Percentiles rank a stretch among this genome's conserved stretches.
Evolutionary conservation across 441 rosid genomes (phyloP).

Genomic region (Croton setiger): DNA sequence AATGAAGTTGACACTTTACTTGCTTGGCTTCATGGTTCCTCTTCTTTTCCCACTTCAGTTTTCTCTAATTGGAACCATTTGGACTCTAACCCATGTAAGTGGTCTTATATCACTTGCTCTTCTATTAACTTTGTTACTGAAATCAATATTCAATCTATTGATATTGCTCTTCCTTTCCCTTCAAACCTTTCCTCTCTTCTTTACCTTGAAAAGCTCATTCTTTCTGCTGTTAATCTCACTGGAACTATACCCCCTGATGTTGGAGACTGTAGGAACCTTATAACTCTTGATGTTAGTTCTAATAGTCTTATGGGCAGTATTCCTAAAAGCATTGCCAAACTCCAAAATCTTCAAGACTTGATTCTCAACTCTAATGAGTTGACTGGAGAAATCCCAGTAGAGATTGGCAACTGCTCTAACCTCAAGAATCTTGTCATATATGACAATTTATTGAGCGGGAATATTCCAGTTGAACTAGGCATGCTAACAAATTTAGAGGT

Average conservation of each 20-base stretch:
- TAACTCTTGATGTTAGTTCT: constrained; percentile 52
- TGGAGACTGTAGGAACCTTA: constrained; percentile 45
- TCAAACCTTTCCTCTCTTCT: constrained; percentile 51
- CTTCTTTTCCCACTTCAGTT: constrained; percentile 36
- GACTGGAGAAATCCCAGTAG: constrained; percentile 75
- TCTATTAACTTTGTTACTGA: constrained; percentile 58
- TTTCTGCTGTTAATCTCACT: constrained; percentile 70
- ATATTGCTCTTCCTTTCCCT: constrained; percentile 54
- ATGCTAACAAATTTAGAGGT: constrained; percentile 51
- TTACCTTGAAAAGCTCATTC: constrained; percentile 45
- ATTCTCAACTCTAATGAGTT: constrained; percentile 73
- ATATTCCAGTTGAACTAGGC: constrained; percentile 69
- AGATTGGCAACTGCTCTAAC: constrained; percentile 42
- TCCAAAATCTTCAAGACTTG: constrained; percentile 55
- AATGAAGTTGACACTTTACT: constrained; percentile 56
- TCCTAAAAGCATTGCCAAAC: constrained; percentile 59
- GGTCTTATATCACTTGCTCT: constrained; percentile 77
- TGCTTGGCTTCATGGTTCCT: constrained; percentile 72
- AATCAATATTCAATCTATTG: constrained; percentile 55
- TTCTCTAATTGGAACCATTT: constrained; percentile 60
- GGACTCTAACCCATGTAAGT: constrained; percentile 68
- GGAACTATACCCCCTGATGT: constrained; percentile 61
- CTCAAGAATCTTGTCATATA: constrained; percentile 52
- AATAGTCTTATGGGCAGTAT: constrained; percentile 60
- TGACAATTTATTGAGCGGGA: constrained; percentile 63